Conservation (phyloP, 352 stramenopile genomes). For the Pythium monospermum region DNA sequence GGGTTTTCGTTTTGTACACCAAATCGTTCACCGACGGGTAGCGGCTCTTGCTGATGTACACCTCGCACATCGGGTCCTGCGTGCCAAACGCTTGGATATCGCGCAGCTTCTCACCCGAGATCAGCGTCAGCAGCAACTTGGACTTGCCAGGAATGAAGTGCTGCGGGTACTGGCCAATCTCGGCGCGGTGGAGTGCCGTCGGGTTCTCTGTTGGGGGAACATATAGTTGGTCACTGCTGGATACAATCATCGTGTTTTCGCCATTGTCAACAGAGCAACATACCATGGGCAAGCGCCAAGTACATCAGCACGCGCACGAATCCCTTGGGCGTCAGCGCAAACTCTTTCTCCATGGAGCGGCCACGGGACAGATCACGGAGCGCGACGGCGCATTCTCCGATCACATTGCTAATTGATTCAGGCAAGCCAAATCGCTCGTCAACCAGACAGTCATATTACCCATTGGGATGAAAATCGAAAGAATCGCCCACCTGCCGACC, state of each 20-base stretch:
- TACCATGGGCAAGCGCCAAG: constrained; percentile 62
- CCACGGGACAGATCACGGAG: constrained; percentile 66
- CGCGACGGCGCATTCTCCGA: constrained; percentile 63
- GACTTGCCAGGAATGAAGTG: constrained; percentile 72
- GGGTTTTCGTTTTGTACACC: constrained; percentile 65
- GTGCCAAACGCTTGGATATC: constrained; percentile 74
- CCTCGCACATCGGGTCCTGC: constrained; percentile 69
- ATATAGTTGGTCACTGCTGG: too few relatives aligned
- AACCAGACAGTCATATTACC: neutral
- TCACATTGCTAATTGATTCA: constrained; percentile 66
- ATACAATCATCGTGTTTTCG: too few relatives aligned
- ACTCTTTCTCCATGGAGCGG: constrained; percentile 77
- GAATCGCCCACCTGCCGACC: constrained; percentile 59
- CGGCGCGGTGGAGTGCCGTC: constrained; percentile 46
- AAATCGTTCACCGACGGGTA: constrained; percentile 39
- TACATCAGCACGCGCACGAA: constrained; percentile 70
- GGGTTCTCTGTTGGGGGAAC: constrained; percentile 48
- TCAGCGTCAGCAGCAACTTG: constrained; percentile 62
- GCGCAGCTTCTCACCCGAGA: constrained; percentile 68
- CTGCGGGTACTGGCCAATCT: constrained; percentile 68
- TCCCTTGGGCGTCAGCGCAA: constrained; percentile 59
- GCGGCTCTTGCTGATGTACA: constrained; percentile 50
- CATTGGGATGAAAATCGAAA: neutral
- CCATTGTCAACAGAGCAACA: neutral
- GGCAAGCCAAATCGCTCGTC: too few relatives aligned